phyloP scores from a whole-genome alignment of 2,329 filamentous ascomycete species.

The Verticillium nubilum region DNA sequence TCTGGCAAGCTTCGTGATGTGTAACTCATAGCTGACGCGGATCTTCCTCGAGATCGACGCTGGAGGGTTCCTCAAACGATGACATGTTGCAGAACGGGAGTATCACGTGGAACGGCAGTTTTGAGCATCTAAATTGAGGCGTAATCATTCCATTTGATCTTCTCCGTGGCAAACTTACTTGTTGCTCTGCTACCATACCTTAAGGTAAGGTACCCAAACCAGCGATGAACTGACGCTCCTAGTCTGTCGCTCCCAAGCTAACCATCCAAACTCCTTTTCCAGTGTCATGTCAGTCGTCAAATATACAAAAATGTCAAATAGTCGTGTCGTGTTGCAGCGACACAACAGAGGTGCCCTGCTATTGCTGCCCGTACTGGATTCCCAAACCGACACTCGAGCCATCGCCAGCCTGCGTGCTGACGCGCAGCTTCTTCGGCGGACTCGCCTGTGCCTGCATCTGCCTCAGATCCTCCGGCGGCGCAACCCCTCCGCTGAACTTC shows the following conservation, averaged over 20 bases:
- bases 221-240: background rate
- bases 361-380: conserved; percentile 38
- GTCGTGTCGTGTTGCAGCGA: no score
- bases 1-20: background rate
- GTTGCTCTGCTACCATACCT: background rate
- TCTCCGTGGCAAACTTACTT: background rate
- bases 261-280: background rate
- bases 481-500: conserved; percentile 35
- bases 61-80: background rate
- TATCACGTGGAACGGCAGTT: background rate
- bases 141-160: background rate
- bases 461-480: conserved; percentile 22
- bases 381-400: conserved; percentile 41
- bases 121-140: background rate
- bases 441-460: conserved; percentile 33
- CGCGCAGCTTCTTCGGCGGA: conserved; percentile 46
- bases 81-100: background rate
- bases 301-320: background rate
- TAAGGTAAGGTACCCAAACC: no score
- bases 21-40: background rate
- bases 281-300: background rate
- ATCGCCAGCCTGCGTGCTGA: conserved; percentile 31
- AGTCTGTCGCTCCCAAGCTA: background rate
- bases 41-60: background rate
- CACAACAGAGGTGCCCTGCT: background rate